Conservation (phyloP, 176 grass and related monocot species). For the Rhynchospora pubera region DNA sequence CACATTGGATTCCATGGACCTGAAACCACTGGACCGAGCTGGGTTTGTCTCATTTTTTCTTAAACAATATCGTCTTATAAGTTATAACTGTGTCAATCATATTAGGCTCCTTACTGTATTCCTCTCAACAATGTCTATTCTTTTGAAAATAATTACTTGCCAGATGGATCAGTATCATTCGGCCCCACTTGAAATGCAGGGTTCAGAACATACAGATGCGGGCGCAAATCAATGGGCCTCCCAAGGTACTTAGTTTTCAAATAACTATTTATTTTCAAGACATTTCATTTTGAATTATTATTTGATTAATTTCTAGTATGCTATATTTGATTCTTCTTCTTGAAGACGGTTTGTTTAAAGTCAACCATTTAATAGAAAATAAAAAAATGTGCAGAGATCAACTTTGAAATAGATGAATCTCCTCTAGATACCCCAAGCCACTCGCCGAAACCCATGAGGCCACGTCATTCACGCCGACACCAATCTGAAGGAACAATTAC, state of each 20-base stretch:
- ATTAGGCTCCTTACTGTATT: not conserved
- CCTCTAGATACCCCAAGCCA: slow-evolving; percentile 26
- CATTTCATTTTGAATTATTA: not conserved
- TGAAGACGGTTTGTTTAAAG: not conserved
- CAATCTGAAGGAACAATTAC: slow-evolving; percentile 56
- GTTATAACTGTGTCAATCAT: not conserved
- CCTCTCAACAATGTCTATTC: not conserved
- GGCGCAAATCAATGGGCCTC: slow-evolving; percentile 57
- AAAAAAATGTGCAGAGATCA: slow-evolving; percentile 42
- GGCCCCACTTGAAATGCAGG: slow-evolving; percentile 41
- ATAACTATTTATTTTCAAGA: not conserved
- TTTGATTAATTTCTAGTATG: not conserved
- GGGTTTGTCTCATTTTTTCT: slow-evolving; percentile 36
- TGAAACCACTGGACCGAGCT: slow-evolving; percentile 26
- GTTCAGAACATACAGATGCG: not conserved
- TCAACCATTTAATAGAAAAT: not conserved
- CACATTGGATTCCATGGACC: slow-evolving; percentile 78
- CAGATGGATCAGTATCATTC: slow-evolving; percentile 95
- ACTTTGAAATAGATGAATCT: slow-evolving; percentile 44
- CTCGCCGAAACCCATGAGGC: slow-evolving; percentile 21
- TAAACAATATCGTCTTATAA: not conserved
- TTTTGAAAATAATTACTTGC: slow-evolving; percentile 3
- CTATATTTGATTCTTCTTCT: not conserved
- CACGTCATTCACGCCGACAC: slow-evolving; percentile 49
- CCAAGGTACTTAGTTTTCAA: slow-evolving; percentile 38